Evolutionary conservation across 352 stramenopile species (phyloP).

Genomic region (Globisporangium viniferum): DNA sequence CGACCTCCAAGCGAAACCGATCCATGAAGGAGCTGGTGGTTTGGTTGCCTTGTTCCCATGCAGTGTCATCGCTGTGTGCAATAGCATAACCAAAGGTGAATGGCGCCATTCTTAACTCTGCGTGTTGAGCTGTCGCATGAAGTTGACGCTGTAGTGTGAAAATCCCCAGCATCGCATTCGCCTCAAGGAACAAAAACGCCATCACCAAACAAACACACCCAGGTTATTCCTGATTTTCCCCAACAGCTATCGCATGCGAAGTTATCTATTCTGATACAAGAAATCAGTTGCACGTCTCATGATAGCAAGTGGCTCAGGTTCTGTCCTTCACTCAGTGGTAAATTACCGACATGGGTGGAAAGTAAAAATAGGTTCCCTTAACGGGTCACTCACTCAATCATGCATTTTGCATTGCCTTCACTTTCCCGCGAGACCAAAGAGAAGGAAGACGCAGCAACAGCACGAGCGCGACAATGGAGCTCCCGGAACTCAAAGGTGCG

Average conservation of each 20-base stretch:
- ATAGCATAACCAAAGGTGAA: too few relatives aligned
- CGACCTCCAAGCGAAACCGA: neutral
- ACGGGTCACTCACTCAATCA: neutral
- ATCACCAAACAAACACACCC: neutral
- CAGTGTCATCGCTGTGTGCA: too few relatives aligned
- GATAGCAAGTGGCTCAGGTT: neutral
- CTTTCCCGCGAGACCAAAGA: neutral
- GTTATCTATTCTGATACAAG: slow-evolving; percentile 9
- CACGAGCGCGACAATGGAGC: slow-evolving; percentile 41
- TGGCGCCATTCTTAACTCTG: neutral
- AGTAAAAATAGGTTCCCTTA: neutral
- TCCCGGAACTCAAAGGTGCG: slow-evolving; percentile 79
- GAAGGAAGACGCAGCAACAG: neutral
- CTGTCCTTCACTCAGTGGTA: neutral
- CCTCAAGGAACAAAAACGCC: neutral
- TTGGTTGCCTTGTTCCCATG: too few relatives aligned
- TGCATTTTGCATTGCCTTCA: neutral
- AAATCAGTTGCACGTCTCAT: slow-evolving; percentile 3
- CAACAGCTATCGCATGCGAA: slow-evolving; percentile 9
- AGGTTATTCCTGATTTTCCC: slow-evolving; percentile 11
- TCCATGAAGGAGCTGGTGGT: neutral
- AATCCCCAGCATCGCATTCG: neutral
- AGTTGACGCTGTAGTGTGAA: neutral
- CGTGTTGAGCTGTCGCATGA: neutral
- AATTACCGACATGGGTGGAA: neutral